Evolutionary conservation across 2,329 filamentous ascomycete genomes (phyloP), one percentile per base, ranked within the genome.

Genomic region (Hyphodiscus sp.): DNA sequence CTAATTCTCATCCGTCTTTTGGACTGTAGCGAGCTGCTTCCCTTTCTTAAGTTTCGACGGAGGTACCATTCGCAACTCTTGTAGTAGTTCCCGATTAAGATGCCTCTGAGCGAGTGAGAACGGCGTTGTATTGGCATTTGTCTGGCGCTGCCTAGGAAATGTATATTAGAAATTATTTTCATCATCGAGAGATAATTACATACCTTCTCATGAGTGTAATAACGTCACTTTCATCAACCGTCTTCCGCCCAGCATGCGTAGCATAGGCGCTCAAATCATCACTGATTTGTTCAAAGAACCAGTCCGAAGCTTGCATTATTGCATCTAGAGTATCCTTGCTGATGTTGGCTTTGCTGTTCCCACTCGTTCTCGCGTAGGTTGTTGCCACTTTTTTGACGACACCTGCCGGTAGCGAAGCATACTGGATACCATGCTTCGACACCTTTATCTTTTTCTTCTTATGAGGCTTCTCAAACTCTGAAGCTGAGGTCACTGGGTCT

Each of bases 221-320:
- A 63, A 95, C 83, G 68, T 96, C 91, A 61, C 80, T 86, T 68
- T 94, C 89, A 63, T 95, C 88, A 61, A 96, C 90, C 2, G 84
- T 90, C 70, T 87, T 94, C 30, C 91, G 81, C 30, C 87, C 86
- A 5, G 87, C 90, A 69, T 96, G 91, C 56, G 82, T 78, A 18
- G 91, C 87, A 68, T 91, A 96, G 2, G 84, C 85, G 13, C 81
- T 81, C 51, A 96, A 72, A 66, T 95, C 90, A 56, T 91, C 87
- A 47, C 87, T 83, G 2, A 88, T 74, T 69, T 96, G 91, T 71
- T 95, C 89, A 68, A 96, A 95, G 69, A 91, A 96, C 86, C 89
- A 94, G 57, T 95, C 89, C 2, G 88, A 88, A 0, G 90, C 89
- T 67, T 90, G 85, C 64, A 86, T 83, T 51, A 96, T 82, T 4